Evolutionary conservation across 805 yeast species (phyloP), one percentile per base, ranked within the genome.

Genomic region (Komagataella phaffii): DNA sequence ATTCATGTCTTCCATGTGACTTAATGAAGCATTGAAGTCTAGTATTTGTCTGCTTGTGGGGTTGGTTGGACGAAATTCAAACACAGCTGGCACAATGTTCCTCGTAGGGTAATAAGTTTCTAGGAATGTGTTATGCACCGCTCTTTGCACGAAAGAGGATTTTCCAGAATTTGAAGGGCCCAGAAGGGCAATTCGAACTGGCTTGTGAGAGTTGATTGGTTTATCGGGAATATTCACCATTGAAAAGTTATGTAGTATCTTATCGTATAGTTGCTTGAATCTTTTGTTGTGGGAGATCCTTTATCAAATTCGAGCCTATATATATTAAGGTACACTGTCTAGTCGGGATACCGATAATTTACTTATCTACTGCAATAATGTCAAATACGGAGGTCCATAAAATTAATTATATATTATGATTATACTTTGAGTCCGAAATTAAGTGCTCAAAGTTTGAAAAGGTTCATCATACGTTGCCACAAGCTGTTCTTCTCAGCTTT

Each of bases 51-150:
- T 65, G 0, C 79, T 66, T 17, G 61, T 55, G 0, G 55, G 56
- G 12, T 67, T 59, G 17, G 58, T 58, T 0, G 90, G 81, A 5
- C 59, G 62, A 59, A 71, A 85, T 17, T 78, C 79, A 53, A 81
- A 72, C 45, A 84, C 61, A 52, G 80, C 69, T 23, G 88, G 79
- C 6, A 17, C 3, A 76, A 77, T 53, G 81, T 80, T 52, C 73
- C 76, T 69, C 3, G 91, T 85, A 4, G 93, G 95, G 58, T 85
- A 85, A 61, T 85, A 83, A 0, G 85, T 84, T 53, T 83, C 89
- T 49, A 79, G 71, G 52, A 75, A 79, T 23, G 70, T 69, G 23
- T 75, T 74, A 18, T 74, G 65, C 1, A 73, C 68, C 14, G 81
- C 57, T 49, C 75, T 67, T 51, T 79, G 73, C 10, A 79, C 73